These are phyloP conservation scores for Alternaria hordeiaustralica DNA, from an alignment of 2,329 filamentous ascomycete genomes.

Conservation along the genomic window DNA sequence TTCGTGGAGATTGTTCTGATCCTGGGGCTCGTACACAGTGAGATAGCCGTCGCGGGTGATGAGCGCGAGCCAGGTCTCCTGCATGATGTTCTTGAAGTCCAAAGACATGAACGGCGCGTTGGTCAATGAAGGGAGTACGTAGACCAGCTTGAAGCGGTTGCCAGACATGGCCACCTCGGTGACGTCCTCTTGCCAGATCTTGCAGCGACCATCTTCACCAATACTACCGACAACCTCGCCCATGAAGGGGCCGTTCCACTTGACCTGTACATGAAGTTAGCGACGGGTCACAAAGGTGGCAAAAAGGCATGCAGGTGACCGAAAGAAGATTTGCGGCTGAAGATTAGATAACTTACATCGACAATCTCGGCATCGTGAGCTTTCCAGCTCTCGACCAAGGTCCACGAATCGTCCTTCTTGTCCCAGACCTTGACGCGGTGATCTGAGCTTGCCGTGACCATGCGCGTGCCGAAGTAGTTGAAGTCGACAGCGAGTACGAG, in stretches of 20 bases:
- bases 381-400: conserved; percentile 83
- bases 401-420: conserved; percentile 77
- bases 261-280: conserved; percentile 64
- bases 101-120: conserved; percentile 77
- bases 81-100: conserved; percentile 83
- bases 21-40: conserved; percentile 82
- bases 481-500: conserved; percentile 85
- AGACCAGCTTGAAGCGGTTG: conserved; percentile 77
- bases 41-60: conserved; percentile 83
- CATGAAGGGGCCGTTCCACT: conserved; percentile 91
- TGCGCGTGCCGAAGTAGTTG: conserved; percentile 90
- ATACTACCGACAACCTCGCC: conserved; percentile 89
- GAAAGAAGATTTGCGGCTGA: conserved; percentile 23
- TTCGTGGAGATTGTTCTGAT: conserved; percentile 78
- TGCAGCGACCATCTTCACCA: conserved; percentile 87
- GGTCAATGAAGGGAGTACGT: conserved; percentile 69
- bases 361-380: conserved; percentile 90
- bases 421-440: conserved; percentile 94
- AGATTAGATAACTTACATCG: conserved; percentile 65
- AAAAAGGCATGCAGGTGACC: conserved; percentile 25
- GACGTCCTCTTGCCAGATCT: conserved; percentile 91
- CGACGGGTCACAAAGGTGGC: conserved; percentile 19
- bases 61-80: conserved; percentile 83
- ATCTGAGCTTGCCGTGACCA: conserved; percentile 89
- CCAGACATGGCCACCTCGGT: conserved; percentile 76